Conservation (phyloP, 1,139 yeast genomes). For the Sugiyamaella paludigena region DNA sequence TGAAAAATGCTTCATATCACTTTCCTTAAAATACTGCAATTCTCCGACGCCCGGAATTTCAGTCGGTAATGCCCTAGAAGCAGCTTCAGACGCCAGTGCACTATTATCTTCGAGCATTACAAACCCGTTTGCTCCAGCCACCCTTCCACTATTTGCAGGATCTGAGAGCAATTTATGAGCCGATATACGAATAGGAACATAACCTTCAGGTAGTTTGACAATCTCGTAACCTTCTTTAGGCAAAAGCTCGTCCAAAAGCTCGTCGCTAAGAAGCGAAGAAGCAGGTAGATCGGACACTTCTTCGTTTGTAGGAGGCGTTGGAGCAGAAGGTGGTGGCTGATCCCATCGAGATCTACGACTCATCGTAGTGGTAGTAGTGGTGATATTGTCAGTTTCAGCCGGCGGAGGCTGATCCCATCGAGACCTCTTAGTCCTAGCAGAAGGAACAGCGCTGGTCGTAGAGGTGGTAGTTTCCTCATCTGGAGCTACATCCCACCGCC, state of each 20-base stretch:
- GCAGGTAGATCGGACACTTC: slow-evolving; percentile 27
- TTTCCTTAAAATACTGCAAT: slow-evolving; percentile 64
- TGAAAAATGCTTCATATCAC: slow-evolving; percentile 72
- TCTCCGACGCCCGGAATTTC: slow-evolving; percentile 66
- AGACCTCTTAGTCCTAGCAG: slow-evolving; percentile 7
- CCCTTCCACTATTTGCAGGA: slow-evolving; percentile 25
- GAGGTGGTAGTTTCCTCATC: slow-evolving; percentile 30
- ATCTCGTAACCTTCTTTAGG: slow-evolving; percentile 53
- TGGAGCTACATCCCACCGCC: slow-evolving; percentile 42
- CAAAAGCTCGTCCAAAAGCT: slow-evolving; percentile 49
- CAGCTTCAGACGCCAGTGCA: slow-evolving; percentile 16
- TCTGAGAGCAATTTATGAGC: slow-evolving; percentile 25
- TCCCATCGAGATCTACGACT: slow-evolving; percentile 22
- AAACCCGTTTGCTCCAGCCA: slow-evolving; percentile 28
- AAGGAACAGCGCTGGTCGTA: slow-evolving; percentile 1
- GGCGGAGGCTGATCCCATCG: slow-evolving; percentile 22
- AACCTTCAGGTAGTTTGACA: slow-evolving; percentile 50
- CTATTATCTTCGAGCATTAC: slow-evolving; percentile 35
- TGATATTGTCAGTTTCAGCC: not conserved
- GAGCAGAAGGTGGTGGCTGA: slow-evolving; percentile 13
- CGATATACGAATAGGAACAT: slow-evolving; percentile 38
- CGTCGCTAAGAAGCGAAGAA: slow-evolving; percentile 46
- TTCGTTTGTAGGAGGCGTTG: slow-evolving; percentile 22
- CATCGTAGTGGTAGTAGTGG: too few relatives aligned
- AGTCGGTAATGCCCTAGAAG: slow-evolving; percentile 42